Evolutionary conservation across 768 basidiomycete species (phyloP).

Genomic region (Mycena galopus): DNA sequence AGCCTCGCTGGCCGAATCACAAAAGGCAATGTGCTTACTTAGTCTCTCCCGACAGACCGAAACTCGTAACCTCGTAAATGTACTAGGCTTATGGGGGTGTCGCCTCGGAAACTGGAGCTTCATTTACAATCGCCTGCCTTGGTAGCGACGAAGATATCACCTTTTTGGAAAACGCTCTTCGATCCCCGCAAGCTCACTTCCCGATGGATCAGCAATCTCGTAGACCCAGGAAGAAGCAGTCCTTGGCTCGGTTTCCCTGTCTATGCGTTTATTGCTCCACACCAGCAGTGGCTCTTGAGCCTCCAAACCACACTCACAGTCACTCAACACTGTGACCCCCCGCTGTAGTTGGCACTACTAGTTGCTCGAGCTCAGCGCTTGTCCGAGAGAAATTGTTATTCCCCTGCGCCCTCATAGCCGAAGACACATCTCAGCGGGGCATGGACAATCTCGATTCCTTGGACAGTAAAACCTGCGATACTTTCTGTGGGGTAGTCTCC

Average conservation of each 20-base stretch:
- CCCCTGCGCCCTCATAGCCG: conserved; percentile 12
- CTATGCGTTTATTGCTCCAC: conserved; percentile 14
- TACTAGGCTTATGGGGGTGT: not conserved
- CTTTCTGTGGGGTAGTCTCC: too few species aligned
- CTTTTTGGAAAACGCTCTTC: conserved; percentile 4
- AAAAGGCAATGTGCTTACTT: conserved; percentile 17
- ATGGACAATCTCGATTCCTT: not conserved
- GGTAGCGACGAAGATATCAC: not conserved
- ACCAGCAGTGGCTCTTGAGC: conserved; percentile 4
- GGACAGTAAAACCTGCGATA: too few species aligned
- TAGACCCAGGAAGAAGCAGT: conserved; percentile 17
- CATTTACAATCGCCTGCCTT: conserved; percentile 3
- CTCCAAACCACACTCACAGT: conserved; percentile 13
- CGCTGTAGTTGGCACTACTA: too few species aligned
- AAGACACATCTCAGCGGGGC: not conserved
- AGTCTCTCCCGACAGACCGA: too few species aligned
- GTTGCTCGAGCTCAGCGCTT: conserved; percentile 1
- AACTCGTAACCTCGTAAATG: too few species aligned
- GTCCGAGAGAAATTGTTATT: conserved; percentile 9
- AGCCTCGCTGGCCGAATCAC: conserved; percentile 15
- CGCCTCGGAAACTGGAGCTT: conserved; percentile 18
- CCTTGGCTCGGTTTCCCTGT: conserved; percentile 8
- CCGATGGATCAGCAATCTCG: conserved; percentile 25
- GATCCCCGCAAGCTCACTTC: conserved; percentile 28
- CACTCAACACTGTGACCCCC: not conserved